Conservation (phyloP, 768 basidiomycete genomes). For the Lactarius quietus region DNA sequence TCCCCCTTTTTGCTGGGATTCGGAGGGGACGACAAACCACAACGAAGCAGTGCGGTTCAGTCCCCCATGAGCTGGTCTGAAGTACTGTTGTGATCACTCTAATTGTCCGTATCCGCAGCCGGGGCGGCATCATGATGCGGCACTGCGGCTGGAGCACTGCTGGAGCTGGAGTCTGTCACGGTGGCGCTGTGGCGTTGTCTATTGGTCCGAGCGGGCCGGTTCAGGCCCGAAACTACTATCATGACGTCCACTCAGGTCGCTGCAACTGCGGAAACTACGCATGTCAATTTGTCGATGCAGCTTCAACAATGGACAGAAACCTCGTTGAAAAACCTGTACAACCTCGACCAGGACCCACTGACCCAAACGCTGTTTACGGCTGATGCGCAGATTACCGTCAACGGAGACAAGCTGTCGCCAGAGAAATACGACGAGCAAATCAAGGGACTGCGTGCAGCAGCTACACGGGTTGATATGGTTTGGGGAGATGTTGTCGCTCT, state of each 20-base stretch:
- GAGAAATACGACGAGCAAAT: background rate
- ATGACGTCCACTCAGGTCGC: background rate
- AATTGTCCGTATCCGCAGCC: too few relatives aligned
- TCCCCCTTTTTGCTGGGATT: background rate
- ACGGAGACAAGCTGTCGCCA: background rate
- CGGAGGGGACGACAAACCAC: background rate
- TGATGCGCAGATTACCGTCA: background rate
- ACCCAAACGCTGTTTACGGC: background rate
- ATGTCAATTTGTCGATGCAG: background rate
- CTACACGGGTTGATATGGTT: background rate
- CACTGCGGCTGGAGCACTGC: too few relatives aligned
- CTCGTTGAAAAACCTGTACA: background rate
- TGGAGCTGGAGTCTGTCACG: too few relatives aligned
- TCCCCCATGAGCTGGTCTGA: background rate
- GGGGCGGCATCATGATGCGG: too few relatives aligned
- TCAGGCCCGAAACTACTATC: background rate
- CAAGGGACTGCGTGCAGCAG: background rate
- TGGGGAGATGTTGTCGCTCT: background rate
- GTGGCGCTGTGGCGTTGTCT: too few relatives aligned
- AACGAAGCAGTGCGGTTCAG: too few relatives aligned
- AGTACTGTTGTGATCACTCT: background rate
- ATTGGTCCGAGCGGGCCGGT: background rate
- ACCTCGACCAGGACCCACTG: background rate
- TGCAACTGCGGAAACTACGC: background rate
- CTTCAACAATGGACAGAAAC: conserved; percentile 1